Evolutionary conservation across 2,329 filamentous ascomycete genomes (phyloP), one percentile per base, ranked within the genome.

Genomic region (Acarospora socialis): DNA sequence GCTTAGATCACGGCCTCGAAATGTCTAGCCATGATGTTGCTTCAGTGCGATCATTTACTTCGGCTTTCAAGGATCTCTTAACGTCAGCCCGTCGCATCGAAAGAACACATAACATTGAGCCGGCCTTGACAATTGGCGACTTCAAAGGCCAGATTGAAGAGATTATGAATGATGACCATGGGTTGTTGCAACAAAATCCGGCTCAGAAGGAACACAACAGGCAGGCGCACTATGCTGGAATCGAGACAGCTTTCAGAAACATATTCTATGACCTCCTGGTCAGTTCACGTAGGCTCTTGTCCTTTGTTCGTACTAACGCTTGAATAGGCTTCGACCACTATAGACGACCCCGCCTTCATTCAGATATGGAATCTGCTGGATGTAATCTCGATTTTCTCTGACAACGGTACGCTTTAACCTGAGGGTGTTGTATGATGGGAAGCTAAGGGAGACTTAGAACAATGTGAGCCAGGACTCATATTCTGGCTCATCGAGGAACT

Each of bases 401-500:
- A 93, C 49, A 72, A 77, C 50, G 79, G 77, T 63, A 32, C 13
- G 14, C 21, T 17, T 18, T n/a, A 5, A 10, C 18, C 12, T 7
- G 10, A 14, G 24, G 8, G 21, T 29, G 15, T 30, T 37, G 13
- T 35, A 5, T 20, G 9, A 14, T n/a, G 20, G n/a, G n/a, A n/a
- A 18, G 33, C 33, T 44, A 34, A 45, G 24, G 22, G 37, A 28
- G n/a, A 24, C 34, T 21, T 38, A 62, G 61, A 63, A 46, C 54
- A 70, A 45, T 76, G 71, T 44, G 84, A 93, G 42, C 73, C 82
- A 0, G 80, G 79, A 12, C 64, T 98, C 6, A 67, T 90, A 5
- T 84, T 93, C 48, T 86, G 81, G 70, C 71, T 98, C 10, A 75
- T 94, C 13, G 90, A 99, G 53, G 90, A 95, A 55, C 70, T 98